Evolutionary conservation across 306 rosid genomes (phyloP), one percentile per base, ranked within the genome.

Genomic region (Amphicarpaea edgeworthii): DNA sequence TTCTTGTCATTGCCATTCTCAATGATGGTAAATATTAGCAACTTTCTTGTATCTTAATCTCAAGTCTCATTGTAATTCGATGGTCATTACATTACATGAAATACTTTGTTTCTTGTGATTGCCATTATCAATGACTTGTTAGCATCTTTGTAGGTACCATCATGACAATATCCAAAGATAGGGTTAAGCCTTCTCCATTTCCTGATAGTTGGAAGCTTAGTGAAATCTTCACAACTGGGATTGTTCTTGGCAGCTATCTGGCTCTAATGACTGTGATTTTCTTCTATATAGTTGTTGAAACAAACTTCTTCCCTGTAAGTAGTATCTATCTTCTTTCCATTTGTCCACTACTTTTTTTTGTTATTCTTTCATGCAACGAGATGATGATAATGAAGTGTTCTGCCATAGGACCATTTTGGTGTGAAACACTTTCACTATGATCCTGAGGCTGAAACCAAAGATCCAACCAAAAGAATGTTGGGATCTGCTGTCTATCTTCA

Each of bases 151-250:
- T 45, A 86, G 93, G 96, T 73, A 90, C 93, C 72, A 88, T 90
- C 79, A 88, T 90, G 96, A 90, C 96, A 77, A 88, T 88, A 83
- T 90, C 93, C 10, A 90, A 86, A 77, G 96, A 90, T 28, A 85
- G 91, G 62, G 93, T 90, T 45, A 90, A 88, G 76, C 96, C 93
- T 30, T 90, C 96, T 49, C 96, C 91, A 53, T 0, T 74, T 69
- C 96, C 93, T 7, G 93, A 88, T 73, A 86, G 96, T 82, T 90
- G 93, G 93, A 90, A 85, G 80, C 93, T 88, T 23, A 87, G 81
- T 76, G 93, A 90, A 84, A 90, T 90, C 73, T 90, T 90, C 63
- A 83, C 92, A 30, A 90, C 93, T 40, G 96, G 93, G 55, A 28
- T 88, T 66, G 82, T 87, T 62, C 87, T 90, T 41, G 96, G 96